Evolutionary conservation across 2,329 filamentous ascomycete genomes (phyloP), one percentile per base, ranked within the genome.

Genomic region (Metarhizium anisopliae): DNA sequence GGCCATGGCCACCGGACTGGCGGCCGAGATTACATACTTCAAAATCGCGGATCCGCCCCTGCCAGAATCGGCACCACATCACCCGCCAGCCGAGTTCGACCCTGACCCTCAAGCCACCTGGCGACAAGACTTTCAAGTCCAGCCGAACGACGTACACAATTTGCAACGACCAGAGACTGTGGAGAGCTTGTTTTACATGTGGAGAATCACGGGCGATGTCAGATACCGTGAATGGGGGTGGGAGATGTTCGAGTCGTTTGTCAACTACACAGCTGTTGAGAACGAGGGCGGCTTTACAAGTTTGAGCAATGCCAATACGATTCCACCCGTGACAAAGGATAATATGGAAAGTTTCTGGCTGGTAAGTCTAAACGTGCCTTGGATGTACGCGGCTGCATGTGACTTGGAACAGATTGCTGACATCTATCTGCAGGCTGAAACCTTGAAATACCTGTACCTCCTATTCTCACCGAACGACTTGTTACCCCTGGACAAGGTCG

Each of bases 271-370:
- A 0, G 83, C 87, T 6, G 87, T 96, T 2, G 78, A 83, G 47
- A 86, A 92, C 43, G 84, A 84, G 42, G 85, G 85, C 43, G 91
- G 91, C 0, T 97, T 95, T 67, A 90, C 89, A 1, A 92, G 87
- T 61, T 77, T 97, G 59, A 79, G 79, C 18, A 83, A 95, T 67
- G 92, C 91, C 30, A 85, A 86, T 61, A 72, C 73, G 5, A 72
- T 94, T 10, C 91, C 92, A 20, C 84, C 90, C 0, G 70, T 76
- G 14, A 75, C 77, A 50, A 79, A 84, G 58, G 93, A 99, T 71
- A 97, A 97, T 64, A 96, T 99, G 93, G 94, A 99, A 74, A 95
- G 90, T 68, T 97, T 97, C 74, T 99, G 94, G 94, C 82, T 99
- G 77, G 87, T 90, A 74, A 74, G 86, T 76, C 35, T 42, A 6